These are phyloP conservation scores for Schwanniomyces sp. DNA, from an alignment of 805 yeast species.

Conservation along the genomic window DNA sequence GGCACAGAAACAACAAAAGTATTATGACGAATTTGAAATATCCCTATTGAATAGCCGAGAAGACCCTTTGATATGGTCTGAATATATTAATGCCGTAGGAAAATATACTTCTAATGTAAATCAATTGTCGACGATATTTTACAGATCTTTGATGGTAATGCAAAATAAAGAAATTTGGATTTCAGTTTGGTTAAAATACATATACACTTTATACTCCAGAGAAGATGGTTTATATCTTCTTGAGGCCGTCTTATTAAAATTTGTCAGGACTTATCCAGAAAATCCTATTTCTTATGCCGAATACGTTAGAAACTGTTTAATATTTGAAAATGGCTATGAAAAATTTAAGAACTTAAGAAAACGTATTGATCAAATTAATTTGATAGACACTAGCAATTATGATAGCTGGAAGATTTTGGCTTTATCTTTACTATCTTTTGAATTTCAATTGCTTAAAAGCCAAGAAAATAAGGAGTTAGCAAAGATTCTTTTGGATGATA, in stretches of 20 bases:
- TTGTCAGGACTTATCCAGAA: slow-evolving; percentile 23
- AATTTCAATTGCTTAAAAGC: slow-evolving; percentile 5
- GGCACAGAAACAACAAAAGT: slow-evolving; percentile 24
- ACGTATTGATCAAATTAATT: slow-evolving; percentile 10
- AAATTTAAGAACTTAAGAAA: slow-evolving; percentile 6
- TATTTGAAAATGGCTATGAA: slow-evolving; percentile 8
- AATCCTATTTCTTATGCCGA: slow-evolving; percentile 26
- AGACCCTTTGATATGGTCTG: slow-evolving; percentile 24
- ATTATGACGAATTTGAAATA: slow-evolving; percentile 38
- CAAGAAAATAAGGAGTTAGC: slow-evolving; percentile 6
- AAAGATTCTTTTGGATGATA: slow-evolving; percentile 16
- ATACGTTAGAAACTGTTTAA: slow-evolving; percentile 15
- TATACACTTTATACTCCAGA: slow-evolving; percentile 24
- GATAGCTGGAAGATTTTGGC: slow-evolving; percentile 35
- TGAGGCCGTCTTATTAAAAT: slow-evolving; percentile 14
- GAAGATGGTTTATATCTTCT: slow-evolving; percentile 6
- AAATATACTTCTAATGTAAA: slow-evolving; percentile 14
- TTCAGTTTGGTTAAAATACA: slow-evolving; percentile 26
- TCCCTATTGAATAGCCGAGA: slow-evolving; percentile 14
- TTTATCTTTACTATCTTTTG: slow-evolving; percentile 18
- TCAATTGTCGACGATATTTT: slow-evolving; percentile 22
- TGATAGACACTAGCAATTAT: slow-evolving; percentile 16
- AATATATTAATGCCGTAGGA: slow-evolving; percentile 28
- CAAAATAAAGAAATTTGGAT: slow-evolving; percentile 12
- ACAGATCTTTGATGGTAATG: slow-evolving; percentile 22